Base-by-base conservation (phyloP, 1,284 basidiomycete genomes). In the Cutaneotrichosporon sp. region DNA sequence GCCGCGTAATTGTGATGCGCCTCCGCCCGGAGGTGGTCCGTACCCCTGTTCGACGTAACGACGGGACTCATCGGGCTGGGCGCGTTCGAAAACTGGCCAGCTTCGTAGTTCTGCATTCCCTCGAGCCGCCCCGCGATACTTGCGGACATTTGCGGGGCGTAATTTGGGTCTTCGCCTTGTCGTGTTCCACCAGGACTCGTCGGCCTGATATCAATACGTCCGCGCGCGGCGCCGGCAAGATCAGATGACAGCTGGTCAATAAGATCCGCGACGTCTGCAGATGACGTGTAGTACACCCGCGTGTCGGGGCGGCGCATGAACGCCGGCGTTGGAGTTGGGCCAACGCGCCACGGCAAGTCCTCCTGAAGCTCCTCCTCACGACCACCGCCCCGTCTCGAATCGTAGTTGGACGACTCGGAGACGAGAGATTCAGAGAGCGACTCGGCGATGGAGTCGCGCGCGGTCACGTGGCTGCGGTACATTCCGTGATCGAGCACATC, bases 251-350 rank as follows among this genome's bases (percentile, higher is more conserved):
- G 55, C 45, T 71, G 67, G 53, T 72, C 69, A 41, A 74, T 74
- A 3, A 74, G 61, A 49, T 72, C 71, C 9, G 64, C 71, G 10
- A 74, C 66, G 52, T 74, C 68, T 8, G 56, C 54, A 3, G 64
- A 58, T 3, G 66, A 68, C 2, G 71, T 67, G 52, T 63, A 68
- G 55, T 64, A 74, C 24, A 72, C 61, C 8, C 64, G 59, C 6
- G 68, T 70, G 27, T 64, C 62, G 14, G 68, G 68, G 11, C 68
- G 55, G 25, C 49, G 51, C 12, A 55, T 52, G 32, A 55, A 59
- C 17, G 37, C 32, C 29, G 54, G 44, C 1, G 50, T 39, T 4
- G 44, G 46, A 1, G 53, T 55, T 5, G 57, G 53, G 8, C 57
- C 57, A 11, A 59, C 44, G 39, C 51, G 47, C 57, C 57, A 59